Percentiles rank a stretch among this genome's conserved stretches.
Conservation (phyloP, 192 early-diverging fungal genomes). For the Backusella tuberculispora region DNA sequence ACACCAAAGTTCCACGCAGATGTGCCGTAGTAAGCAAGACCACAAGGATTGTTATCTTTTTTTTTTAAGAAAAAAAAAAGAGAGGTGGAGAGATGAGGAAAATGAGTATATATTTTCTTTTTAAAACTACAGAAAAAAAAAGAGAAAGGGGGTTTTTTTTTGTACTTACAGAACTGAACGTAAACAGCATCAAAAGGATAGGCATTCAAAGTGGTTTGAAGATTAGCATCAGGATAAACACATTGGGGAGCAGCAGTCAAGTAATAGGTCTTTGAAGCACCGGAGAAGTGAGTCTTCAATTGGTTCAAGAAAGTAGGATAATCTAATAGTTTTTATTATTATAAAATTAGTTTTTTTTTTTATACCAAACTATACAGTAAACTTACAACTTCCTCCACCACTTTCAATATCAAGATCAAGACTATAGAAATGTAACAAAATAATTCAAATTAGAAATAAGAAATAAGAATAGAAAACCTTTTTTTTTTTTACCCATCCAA, state of each 20-base stretch:
- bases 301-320: slow-evolving; percentile 56
- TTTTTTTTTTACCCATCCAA: slow-evolving; percentile 49
- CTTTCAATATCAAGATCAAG: slow-evolving; percentile 66
- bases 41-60: slow-evolving; percentile 64
- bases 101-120: neutral
- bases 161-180: slow-evolving; percentile 57
- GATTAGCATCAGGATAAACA: slow-evolving; percentile 64
- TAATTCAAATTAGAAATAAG: neutral
- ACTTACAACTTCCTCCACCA: slow-evolving; percentile 49
- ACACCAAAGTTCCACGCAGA: slow-evolving; percentile 43
- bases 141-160: neutral
- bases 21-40: slow-evolving; percentile 19
- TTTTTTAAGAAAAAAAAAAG: too few species aligned
- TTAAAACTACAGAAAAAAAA: neutral
- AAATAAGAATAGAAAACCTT: neutral
- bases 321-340: slow-evolving; percentile 26
- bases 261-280: slow-evolving; percentile 55
- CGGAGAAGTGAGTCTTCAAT: slow-evolving; percentile 49
- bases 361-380: neutral
- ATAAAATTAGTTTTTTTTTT: neutral
- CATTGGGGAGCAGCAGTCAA: slow-evolving; percentile 66
- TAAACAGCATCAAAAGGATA: slow-evolving; percentile 64
- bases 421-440: slow-evolving; percentile 19
- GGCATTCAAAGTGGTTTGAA: slow-evolving; percentile 53
- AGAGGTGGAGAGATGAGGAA: neutral